phyloP scores from a whole-genome alignment of 768 basidiomycete species.

The Podaxis pistillaris region DNA sequence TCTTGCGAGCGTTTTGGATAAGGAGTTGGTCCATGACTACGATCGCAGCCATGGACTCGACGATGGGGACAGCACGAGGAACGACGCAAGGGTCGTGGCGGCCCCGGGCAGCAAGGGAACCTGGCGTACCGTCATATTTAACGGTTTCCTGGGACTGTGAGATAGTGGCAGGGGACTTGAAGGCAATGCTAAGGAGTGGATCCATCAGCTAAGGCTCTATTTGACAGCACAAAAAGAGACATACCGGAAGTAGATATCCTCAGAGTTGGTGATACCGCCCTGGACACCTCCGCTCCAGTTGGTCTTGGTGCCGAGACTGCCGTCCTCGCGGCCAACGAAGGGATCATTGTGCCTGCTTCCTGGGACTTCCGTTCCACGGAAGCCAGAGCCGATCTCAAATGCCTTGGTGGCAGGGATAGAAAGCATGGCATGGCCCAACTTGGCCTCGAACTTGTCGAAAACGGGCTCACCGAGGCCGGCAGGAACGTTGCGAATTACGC shows the following conservation, averaged over 20 bases:
- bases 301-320: conserved; percentile 76
- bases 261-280: conserved; percentile 96
- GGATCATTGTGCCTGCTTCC: conserved; percentile 93
- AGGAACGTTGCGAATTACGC: conserved; percentile 90
- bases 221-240: conserved; percentile 19
- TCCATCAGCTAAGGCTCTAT: not conserved
- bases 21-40: conserved; percentile 94
- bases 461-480: conserved; percentile 94
- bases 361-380: conserved; percentile 90
- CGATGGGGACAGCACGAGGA: conserved; percentile 94
- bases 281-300: conserved; percentile 99
- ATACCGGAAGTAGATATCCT: conserved; percentile 96
- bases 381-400: conserved; percentile 97
- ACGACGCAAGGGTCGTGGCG: conserved; percentile 95
- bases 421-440: conserved; percentile 95
- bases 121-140: conserved; percentile 89
- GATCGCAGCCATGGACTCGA: conserved; percentile 95
- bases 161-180: conserved; percentile 99
- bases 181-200: conserved; percentile 54
- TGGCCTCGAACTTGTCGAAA: conserved; percentile 98
- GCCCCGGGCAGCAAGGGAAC: conserved; percentile 51
- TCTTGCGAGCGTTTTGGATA: conserved; percentile 81
- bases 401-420: conserved; percentile 98
- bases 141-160: conserved; percentile 88
- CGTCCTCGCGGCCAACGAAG: conserved; percentile 65